Base-by-base conservation (phyloP, 441 rosid genomes). In the Arabidopsis lyrata region DNA sequence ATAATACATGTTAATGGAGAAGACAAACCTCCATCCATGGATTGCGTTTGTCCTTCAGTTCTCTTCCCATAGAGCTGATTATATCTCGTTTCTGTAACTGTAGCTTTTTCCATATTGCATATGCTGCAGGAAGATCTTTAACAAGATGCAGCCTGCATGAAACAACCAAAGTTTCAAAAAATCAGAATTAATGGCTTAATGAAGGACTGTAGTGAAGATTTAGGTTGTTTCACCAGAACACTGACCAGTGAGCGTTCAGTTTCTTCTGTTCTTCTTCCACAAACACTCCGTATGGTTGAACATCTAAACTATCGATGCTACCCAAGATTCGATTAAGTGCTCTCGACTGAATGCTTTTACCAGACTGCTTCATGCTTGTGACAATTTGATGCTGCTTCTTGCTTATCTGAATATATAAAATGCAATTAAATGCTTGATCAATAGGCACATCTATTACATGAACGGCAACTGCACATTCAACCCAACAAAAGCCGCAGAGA, bases 341-440 rank as follows among this genome's bases (percentile, higher is more conserved):
- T 83, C 80, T 80, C 15, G 87, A 87, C 70, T 86, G 88, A 75
- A 93, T 87, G 85, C 88, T 84, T 82, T 84, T 83, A 65, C 97
- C 95, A 81, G 96, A 86, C 71, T 85, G 88, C 79, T 91, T 91
- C 97, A 93, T 87, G 80, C 80, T 84, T 88, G 88, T 91, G 63
- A 95, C 90, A 82, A 91, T 85, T 77, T 90, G 83, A 82, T 86
- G 92, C 79, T 93, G 98, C 85, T 87, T 91, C 90, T 90, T 96
- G 90, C 96, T 96, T 81, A 96, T 90, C 98, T 96, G 87, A 68
- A 86, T 42, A 80, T 48, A 66, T 16, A 68, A 68, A 71, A 49
- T 8, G 45, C 12, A 52, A 34, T 54, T 15, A 59, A 41, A 47
- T 53, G 68, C 72, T 58, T 71, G 61, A 53, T 32, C 65, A 77